phyloP scores from a whole-genome alignment of 2,329 filamentous ascomycete species.

The Cordyceps militaris region DNA sequence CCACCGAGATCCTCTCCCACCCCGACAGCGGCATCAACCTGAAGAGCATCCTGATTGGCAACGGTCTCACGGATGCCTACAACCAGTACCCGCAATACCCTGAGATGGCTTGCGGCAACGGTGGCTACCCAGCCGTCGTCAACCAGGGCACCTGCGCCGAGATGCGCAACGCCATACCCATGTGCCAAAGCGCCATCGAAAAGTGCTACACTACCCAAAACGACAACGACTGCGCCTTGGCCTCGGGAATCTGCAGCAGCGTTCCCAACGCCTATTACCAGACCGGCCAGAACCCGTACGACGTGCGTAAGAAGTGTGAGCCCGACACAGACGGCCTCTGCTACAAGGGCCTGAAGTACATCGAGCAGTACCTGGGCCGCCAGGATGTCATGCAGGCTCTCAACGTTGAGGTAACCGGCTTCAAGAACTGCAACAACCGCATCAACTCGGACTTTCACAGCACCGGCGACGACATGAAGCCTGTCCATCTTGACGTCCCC shows the following conservation, averaged over 20 bases:
- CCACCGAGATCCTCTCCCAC: constrained; percentile 84
- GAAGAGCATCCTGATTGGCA: constrained; percentile 90
- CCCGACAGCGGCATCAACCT: constrained; percentile 98
- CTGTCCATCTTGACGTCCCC: constrained; percentile 87
- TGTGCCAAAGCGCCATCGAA: constrained; percentile 83
- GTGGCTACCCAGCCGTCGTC: constrained; percentile 85
- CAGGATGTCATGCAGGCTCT: constrained; percentile 76
- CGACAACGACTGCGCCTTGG: constrained; percentile 85
- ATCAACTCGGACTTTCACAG: constrained; percentile 98
- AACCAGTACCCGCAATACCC: constrained; percentile 96
- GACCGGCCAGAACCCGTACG: constrained; percentile 55
- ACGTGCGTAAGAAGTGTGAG: constrained; percentile 85
- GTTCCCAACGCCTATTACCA: constrained; percentile 6
- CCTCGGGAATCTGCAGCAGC: constrained; percentile 92
- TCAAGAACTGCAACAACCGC: constrained; percentile 96
- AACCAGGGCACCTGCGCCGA: constrained; percentile 67
- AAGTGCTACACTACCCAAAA: constrained; percentile 89
- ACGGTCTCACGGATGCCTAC: constrained; percentile 87
- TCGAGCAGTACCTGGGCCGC: constrained; percentile 82
- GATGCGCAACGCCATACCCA: constrained; percentile 88
- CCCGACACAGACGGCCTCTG: constrained; percentile 70
- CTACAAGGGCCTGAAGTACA: constrained; percentile 86
- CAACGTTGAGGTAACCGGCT: constrained; percentile 79
- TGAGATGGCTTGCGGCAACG: constrained; percentile 95
- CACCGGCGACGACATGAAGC: constrained; percentile 98